Percentiles rank a stretch among this genome's conserved stretches.
These are phyloP conservation scores for Lotmaria passim DNA, from an alignment of 208 protist genomes.

Conservation along the genomic window DNA sequence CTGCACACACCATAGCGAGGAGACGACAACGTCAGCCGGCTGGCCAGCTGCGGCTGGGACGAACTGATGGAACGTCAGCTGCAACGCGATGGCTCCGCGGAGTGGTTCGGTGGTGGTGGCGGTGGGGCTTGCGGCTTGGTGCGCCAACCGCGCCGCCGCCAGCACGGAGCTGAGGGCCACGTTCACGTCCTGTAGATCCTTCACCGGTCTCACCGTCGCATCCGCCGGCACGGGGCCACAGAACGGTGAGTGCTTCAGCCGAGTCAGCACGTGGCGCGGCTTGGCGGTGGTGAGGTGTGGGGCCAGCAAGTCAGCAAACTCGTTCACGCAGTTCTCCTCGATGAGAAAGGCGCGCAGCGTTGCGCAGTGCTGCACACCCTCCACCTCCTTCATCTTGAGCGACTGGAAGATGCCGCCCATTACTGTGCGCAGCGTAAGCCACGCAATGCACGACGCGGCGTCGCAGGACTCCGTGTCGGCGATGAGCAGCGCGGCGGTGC, in stretches of 20 bases:
- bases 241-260: constrained; percentile 46
- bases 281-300: constrained; percentile 1
- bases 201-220: constrained; percentile 27
- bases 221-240: constrained; percentile 39
- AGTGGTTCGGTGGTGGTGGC: constrained; percentile 10
- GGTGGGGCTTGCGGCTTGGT: not conserved
- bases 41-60: constrained; percentile 8
- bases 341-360: constrained; percentile 38
- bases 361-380: constrained; percentile 28
- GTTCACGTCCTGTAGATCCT: constrained; percentile 38
- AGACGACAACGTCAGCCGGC: constrained; percentile 37
- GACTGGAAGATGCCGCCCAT: constrained; percentile 39
- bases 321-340: constrained; percentile 13
- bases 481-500: constrained; percentile 39
- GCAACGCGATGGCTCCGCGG: constrained; percentile 36
- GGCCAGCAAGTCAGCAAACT: constrained; percentile 39
- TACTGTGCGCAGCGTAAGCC: constrained; percentile 41
- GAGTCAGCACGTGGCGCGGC: constrained; percentile 17
- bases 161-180: constrained; percentile 21
- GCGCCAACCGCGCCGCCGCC: not conserved
- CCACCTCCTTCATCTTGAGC: constrained; percentile 24
- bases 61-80: constrained; percentile 47
- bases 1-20: constrained; percentile 50
- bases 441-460: constrained; percentile 36
- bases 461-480: constrained; percentile 42